Percentiles rank a stretch among this genome's conserved stretches.
Evolutionary conservation across 495 filamentous ascomycete species (phyloP).

Genomic region (Aspergillus carlsbadensis): DNA sequence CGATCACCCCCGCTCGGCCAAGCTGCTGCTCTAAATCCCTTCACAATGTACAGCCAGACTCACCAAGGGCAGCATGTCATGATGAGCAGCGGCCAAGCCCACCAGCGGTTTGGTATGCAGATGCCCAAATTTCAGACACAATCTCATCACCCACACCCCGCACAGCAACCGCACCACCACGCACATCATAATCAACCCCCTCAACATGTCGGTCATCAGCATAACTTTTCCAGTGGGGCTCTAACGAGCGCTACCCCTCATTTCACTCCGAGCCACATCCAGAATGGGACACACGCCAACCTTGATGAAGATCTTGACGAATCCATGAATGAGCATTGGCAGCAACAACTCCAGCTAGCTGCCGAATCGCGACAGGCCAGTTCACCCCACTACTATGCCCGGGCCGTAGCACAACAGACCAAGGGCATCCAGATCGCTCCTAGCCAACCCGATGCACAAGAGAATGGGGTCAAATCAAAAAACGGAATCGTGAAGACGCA

Average conservation of each 20-base stretch:
- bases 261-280: constrained; percentile 69
- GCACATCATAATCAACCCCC: constrained; percentile 69
- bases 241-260: constrained; percentile 71
- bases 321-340: constrained; percentile 80
- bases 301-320: constrained; percentile 58
- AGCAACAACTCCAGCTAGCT: constrained; percentile 76
- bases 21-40: constrained; percentile 61
- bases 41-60: constrained; percentile 78
- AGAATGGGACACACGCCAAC: constrained; percentile 67
- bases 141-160: constrained; percentile 68
- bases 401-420: constrained; percentile 54
- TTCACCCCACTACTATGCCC: constrained; percentile 65
- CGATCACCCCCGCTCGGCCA: constrained; percentile 66
- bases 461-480: constrained; percentile 59
- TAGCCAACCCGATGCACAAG: constrained; percentile 59
- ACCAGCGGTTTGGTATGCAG: constrained; percentile 63
- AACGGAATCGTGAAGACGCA: constrained; percentile 57
- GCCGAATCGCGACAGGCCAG: constrained; percentile 66
- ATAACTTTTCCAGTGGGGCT: constrained; percentile 73
- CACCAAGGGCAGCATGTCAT: constrained; percentile 81
- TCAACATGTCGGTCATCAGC: constrained; percentile 71
- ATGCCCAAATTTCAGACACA: constrained; percentile 72
- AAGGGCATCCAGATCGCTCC: constrained; percentile 59
- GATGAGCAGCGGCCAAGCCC: constrained; percentile 63
- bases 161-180: constrained; percentile 73